These are phyloP conservation scores for Candida anglica DNA, from an alignment of 805 yeast genomes.

Conservation along the genomic window DNA sequence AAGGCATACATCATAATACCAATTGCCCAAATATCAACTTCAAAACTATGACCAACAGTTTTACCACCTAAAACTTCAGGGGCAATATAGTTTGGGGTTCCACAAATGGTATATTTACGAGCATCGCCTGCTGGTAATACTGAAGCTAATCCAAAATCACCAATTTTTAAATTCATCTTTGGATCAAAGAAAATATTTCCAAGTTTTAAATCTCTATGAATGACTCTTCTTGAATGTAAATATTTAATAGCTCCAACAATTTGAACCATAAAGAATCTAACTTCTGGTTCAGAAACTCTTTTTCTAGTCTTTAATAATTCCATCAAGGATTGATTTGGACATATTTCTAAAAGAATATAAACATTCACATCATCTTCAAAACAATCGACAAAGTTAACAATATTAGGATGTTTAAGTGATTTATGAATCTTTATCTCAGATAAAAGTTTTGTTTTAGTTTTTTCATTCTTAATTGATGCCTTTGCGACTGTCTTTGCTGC, in stretches of 20 bases:
- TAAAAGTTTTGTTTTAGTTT: conserved; percentile 79
- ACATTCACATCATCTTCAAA: conserved; percentile 96
- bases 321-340: conserved; percentile 93
- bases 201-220: conserved; percentile 92
- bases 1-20: conserved; percentile 96
- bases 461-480: conserved; percentile 85
- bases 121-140: conserved; percentile 69
- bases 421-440: conserved; percentile 96
- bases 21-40: conserved; percentile 96
- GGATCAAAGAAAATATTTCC: conserved; percentile 96
- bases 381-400: conserved; percentile 92
- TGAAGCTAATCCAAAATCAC: conserved; percentile 98
- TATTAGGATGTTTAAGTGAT: conserved; percentile 80
- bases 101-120: conserved; percentile 91
- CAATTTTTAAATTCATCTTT: conserved; percentile 89
- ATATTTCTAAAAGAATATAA: conserved; percentile 87
- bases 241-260: conserved; percentile 91
- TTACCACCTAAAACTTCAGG: conserved; percentile 95
- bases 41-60: conserved; percentile 84
- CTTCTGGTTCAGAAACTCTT: conserved; percentile 86
- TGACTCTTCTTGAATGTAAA: conserved; percentile 86
- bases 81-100: conserved; percentile 98
- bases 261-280: conserved; percentile 84
- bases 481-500: conserved; percentile 99
- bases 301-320: conserved; percentile 84